phyloP scores from a whole-genome alignment of 2,329 filamentous ascomycete genomes.

The Fusarium floridanum region DNA sequence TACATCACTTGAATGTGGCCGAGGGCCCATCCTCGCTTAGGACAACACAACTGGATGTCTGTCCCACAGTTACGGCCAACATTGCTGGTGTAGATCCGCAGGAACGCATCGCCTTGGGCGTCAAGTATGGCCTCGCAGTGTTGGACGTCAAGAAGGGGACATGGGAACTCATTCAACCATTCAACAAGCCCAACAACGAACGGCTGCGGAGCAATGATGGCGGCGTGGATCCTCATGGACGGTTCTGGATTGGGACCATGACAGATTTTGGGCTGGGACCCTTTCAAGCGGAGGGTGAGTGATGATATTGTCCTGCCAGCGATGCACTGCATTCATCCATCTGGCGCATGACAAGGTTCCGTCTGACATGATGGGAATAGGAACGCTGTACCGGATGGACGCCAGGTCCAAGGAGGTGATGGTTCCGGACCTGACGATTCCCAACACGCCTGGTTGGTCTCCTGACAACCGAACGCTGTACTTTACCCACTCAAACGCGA shows the following conservation, averaged over 20 bases:
- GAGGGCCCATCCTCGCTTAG: constrained; percentile 73
- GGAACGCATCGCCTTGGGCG: constrained; percentile 79
- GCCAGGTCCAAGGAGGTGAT: constrained; percentile 71
- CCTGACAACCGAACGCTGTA: constrained; percentile 80
- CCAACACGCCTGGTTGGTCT: constrained; percentile 89
- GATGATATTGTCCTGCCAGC: not conserved
- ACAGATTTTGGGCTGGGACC: constrained; percentile 74
- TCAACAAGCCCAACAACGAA: constrained; percentile 59
- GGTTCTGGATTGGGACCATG: constrained; percentile 90
- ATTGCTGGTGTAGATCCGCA: constrained; percentile 74
- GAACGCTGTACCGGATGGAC: constrained; percentile 79
- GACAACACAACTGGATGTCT: constrained; percentile 68
- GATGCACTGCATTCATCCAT: not conserved
- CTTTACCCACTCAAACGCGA: constrained; percentile 82
- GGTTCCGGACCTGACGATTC: constrained; percentile 77
- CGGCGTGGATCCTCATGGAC: constrained; percentile 80
- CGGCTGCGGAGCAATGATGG: constrained; percentile 84
- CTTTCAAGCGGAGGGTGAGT: constrained; percentile 71
- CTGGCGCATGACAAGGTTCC: not conserved
- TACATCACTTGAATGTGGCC: constrained; percentile 78
- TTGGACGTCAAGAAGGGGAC: constrained; percentile 72
- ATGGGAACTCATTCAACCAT: constrained; percentile 67
- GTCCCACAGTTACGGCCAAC: constrained; percentile 79
- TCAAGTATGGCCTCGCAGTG: constrained; percentile 86
- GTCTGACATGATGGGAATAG: constrained; percentile 56